A percentile compares a stretch with the other conserved stretches of the same genome.
Evolutionary conservation across 139 green algal genomes (phyloP).

Genomic region (Chlamydomonas sp.): DNA sequence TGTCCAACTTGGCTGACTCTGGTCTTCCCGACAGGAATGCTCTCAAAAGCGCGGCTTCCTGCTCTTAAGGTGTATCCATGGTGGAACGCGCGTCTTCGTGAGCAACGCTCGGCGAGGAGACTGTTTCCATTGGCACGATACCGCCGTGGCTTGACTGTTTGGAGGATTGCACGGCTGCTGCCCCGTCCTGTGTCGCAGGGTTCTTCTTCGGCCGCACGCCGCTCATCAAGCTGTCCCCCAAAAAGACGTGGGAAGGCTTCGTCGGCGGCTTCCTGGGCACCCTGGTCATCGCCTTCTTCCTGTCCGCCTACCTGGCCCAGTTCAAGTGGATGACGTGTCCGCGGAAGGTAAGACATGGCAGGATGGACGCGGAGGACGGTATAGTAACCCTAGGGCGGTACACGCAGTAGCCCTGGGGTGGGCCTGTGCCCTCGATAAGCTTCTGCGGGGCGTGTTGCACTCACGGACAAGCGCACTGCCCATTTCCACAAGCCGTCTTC

Average conservation of each 20-base stretch:
- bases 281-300: slow-evolving; percentile 80
- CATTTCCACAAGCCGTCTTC: neutral
- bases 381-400: neutral
- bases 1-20: too few species aligned
- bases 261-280: slow-evolving; percentile 87
- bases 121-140: neutral
- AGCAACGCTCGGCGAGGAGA: too few species aligned
- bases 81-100: too few species aligned
- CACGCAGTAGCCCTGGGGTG: neutral
- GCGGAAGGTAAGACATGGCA: slow-evolving; percentile 60
- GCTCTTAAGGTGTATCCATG: too few species aligned
- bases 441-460: neutral
- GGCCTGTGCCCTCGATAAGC: neutral
- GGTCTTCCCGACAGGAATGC: too few species aligned
- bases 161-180: neutral
- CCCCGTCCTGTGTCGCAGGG: slow-evolving; percentile 59
- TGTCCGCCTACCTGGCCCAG: slow-evolving; percentile 70
- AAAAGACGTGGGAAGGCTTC: slow-evolving; percentile 99
- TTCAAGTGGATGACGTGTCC: slow-evolving; percentile 94
- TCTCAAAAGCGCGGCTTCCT: too few species aligned
- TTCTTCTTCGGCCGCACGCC: slow-evolving; percentile 95
- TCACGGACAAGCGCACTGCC: neutral
- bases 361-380: neutral
- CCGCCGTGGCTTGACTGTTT: neutral
- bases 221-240: slow-evolving; percentile 98